These are phyloP conservation scores for Piper longum DNA, from an alignment of 164 flowering plant species.

Conservation along the genomic window DNA sequence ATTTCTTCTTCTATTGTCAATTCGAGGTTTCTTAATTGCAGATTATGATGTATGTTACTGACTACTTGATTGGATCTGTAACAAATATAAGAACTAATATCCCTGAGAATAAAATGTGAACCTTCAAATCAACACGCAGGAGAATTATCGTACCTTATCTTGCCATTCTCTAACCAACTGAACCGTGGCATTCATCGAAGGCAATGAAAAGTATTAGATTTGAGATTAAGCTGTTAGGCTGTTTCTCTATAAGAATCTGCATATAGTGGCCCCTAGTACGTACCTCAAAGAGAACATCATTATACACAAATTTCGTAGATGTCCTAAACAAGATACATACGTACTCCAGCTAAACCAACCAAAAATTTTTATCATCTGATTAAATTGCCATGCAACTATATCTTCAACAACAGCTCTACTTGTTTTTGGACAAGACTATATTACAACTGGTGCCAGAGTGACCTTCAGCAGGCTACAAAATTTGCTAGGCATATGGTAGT, in stretches of 20 bases:
- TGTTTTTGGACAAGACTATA: slow-evolving; percentile 77
- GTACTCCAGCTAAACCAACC: no score
- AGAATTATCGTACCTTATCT: slow-evolving; percentile 41
- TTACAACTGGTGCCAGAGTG: slow-evolving; percentile 98
- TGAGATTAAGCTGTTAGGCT: no score
- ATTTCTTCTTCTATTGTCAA: slow-evolving; percentile 65
- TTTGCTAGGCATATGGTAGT: slow-evolving; percentile 94
- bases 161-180: slow-evolving; percentile 63
- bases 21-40: slow-evolving; percentile 43
- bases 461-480: slow-evolving; percentile 75
- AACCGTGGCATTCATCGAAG: slow-evolving; percentile 83
- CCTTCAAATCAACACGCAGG: neutral
- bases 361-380: no score
- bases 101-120: neutral
- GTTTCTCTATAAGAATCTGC: no score
- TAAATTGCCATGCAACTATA: no score
- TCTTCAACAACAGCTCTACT: slow-evolving; percentile 5
- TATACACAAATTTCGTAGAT: no score
- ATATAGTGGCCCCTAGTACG: no score
- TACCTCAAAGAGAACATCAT: no score
- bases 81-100: neutral
- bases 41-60: slow-evolving; percentile 22
- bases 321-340: no score
- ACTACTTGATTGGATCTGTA: slow-evolving; percentile 58
- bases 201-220: slow-evolving; percentile 42